A percentile compares a stretch with the other conserved stretches of the same genome.
Conservation (phyloP, 345 rosid genomes). For the Populus davidiana region DNA sequence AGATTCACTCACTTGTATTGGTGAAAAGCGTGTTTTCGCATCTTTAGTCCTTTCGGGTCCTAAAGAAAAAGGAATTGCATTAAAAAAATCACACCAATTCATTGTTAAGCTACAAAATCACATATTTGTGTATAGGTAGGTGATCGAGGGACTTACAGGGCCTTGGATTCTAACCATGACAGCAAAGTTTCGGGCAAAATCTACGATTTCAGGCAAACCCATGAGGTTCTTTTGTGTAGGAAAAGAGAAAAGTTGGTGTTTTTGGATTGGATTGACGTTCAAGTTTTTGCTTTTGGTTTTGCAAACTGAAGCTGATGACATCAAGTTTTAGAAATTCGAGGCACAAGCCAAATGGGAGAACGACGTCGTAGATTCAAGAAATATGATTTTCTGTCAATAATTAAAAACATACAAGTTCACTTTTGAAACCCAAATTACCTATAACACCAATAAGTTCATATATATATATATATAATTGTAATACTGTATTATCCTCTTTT, state of each 20-base stretch:
- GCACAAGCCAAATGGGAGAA: background rate
- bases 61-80: conserved; percentile 10
- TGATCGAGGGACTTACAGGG: conserved; percentile 51
- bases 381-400: background rate
- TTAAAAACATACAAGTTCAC: too few relatives aligned
- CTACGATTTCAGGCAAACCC: conserved; percentile 55
- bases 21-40: conserved; percentile 90
- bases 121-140: background rate
- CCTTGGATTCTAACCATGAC: conserved; percentile 83
- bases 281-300: background rate
- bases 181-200: conserved; percentile 51
- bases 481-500: too few relatives aligned
- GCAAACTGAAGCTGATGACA: background rate
- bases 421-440: too few relatives aligned
- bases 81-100: background rate
- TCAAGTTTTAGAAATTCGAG: background rate
- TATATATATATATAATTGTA: too few relatives aligned
- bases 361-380: background rate
- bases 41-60: conserved; percentile 93
- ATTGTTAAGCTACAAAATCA: background rate
- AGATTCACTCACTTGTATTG: conserved; percentile 57
- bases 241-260: background rate
- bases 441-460: too few relatives aligned
- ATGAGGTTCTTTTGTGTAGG: conserved; percentile 19
- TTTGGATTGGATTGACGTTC: background rate